Conservation (phyloP, 164 flowering plant species). For the Brasenia schreberi region DNA sequence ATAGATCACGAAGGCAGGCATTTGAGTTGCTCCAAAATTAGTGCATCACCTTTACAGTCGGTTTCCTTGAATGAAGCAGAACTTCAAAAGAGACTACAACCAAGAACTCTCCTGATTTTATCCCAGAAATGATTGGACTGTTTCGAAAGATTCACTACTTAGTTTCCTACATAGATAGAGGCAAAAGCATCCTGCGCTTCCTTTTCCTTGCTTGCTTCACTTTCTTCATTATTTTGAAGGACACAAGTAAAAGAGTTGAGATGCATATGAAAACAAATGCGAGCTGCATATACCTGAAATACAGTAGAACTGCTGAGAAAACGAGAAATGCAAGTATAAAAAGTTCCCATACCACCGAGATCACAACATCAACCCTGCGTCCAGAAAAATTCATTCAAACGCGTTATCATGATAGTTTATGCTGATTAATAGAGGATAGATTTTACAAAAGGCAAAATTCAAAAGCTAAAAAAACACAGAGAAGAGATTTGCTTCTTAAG, state of each 20-base stretch:
- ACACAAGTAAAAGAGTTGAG: slow-evolving; percentile 54
- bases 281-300: slow-evolving; percentile 60
- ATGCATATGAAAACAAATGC: slow-evolving; percentile 52
- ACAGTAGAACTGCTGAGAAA: slow-evolving; percentile 70
- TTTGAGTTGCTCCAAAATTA: not conserved
- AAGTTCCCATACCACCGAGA: slow-evolving; percentile 91
- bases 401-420: not conserved
- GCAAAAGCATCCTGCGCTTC: slow-evolving; percentile 97
- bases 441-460: too few relatives aligned
- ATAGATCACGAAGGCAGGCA: too few relatives aligned
- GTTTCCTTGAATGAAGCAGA: not conserved
- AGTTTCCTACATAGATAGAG: slow-evolving; percentile 65
- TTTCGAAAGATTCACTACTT: not conserved
- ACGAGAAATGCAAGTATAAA: slow-evolving; percentile 72
- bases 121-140: not conserved
- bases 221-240: slow-evolving; percentile 82
- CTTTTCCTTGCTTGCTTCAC: slow-evolving; percentile 67
- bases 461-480: too few relatives aligned
- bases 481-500: too few relatives aligned
- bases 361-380: slow-evolving; percentile 89
- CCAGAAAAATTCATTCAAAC: slow-evolving; percentile 2
- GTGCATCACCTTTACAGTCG: not conserved
- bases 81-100: not conserved
- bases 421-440: not conserved
- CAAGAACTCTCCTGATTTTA: not conserved